Conservation (phyloP, 2,329 filamentous ascomycete genomes). For the Taxawa tesnikishii region DNA sequence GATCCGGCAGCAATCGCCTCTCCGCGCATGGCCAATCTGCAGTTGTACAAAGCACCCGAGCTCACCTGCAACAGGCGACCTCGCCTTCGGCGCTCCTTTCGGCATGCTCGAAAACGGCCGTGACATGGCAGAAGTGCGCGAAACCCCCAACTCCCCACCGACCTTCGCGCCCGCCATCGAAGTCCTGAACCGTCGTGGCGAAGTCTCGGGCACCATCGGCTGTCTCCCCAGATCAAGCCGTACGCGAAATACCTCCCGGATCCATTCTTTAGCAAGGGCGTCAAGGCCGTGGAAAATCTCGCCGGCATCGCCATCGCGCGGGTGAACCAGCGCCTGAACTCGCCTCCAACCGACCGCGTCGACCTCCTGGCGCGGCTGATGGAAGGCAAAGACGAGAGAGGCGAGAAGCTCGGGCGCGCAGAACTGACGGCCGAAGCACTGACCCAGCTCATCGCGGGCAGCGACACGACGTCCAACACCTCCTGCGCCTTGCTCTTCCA, state of each 20-base stretch:
- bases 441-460: constrained; percentile 75
- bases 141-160: constrained; percentile 46
- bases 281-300: constrained; percentile 64
- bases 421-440: constrained; percentile 82
- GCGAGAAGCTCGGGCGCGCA: constrained; percentile 59
- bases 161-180: constrained; percentile 70
- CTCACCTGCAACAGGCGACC: constrained; percentile 40
- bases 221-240: constrained; percentile 60
- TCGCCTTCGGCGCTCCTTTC: constrained; percentile 66
- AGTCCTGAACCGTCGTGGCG: constrained; percentile 76
- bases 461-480: constrained; percentile 67
- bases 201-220: constrained; percentile 68
- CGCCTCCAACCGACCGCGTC: constrained; percentile 53
- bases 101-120: constrained; percentile 69
- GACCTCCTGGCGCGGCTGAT: constrained; percentile 76
- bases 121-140: constrained; percentile 63
- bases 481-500: constrained; percentile 76
- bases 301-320: constrained; percentile 80
- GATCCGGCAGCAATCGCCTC: constrained; percentile 62
- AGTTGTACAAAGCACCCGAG: no score
- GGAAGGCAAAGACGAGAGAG: constrained; percentile 73
- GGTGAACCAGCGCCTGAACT: constrained; percentile 61
- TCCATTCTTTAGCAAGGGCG: constrained; percentile 64
- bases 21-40: constrained; percentile 77
- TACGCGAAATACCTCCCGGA: constrained; percentile 73